Base-by-base conservation (phyloP, 1,284 basidiomycete genomes). In the Mycosarcoma mackinlayi region DNA sequence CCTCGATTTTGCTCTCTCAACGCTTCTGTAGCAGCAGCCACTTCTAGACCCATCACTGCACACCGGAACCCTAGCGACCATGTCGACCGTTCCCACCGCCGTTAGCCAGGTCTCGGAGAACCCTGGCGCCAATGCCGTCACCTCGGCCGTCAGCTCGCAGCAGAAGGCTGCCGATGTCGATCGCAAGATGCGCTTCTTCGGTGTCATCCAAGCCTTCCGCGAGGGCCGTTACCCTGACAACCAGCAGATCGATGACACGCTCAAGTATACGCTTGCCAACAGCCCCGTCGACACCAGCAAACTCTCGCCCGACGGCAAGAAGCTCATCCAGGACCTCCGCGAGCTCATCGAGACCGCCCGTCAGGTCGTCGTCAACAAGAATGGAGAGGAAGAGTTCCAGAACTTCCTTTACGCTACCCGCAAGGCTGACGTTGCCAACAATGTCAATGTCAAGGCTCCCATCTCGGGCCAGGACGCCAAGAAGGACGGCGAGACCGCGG, bases 201-300 rank as follows among this genome's bases (percentile, higher is more conserved):
- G 78, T 42, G 70, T 79, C 49, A 70, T 79, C 59, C 78, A 78
- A 50, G 65, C 78, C 33, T 78, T 79, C 73, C 72, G 73, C 40
- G 70, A 76, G 56, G 78, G 78, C 23, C 68, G 76, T 28, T 78
- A 75, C 70, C 78, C 78, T 30, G 76, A 78, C 73, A 79, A 79
- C 62, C 47, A 72, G 55, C 78, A 79, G 64, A 77, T 78, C 42
- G 72, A 78, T 48, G 65, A 68, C 44, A 65, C 75, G 35, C 75
- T 76, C 58, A 63, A 67, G 54, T 79, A 76, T 59, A 73, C 75
- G 16, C 59, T 73, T 35, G 52, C 64, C 38, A 68, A 68, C 55
- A 69, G 62, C 52, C 78, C 78, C 48, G 69, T 80, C 49, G 67
- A 78, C 45, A 50, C 69, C 34, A 47, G 47, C 47, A 77, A 78